Evolutionary conservation across 108 stramenopile species (phyloP).

Genomic region (Bacterosira constricta): DNA sequence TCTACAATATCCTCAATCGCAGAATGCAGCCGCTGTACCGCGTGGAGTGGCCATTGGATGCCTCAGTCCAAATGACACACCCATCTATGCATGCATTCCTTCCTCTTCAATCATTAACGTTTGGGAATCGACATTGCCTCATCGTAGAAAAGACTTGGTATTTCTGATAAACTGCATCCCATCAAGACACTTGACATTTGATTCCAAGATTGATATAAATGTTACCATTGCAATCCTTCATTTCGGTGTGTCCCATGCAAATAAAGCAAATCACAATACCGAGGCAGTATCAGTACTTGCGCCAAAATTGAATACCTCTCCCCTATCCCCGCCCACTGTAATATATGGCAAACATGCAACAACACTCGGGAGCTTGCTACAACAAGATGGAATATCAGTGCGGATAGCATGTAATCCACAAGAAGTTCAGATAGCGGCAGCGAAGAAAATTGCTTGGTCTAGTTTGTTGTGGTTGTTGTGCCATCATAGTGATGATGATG

Average conservation of each 20-base stretch:
- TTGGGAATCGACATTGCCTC: slow-evolving; percentile 45
- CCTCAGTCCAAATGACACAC: slow-evolving; percentile 33
- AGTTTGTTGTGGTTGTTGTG: slow-evolving; percentile 70
- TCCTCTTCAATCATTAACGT: slow-evolving; percentile 48
- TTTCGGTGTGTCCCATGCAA: slow-evolving; percentile 30
- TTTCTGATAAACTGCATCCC: slow-evolving; percentile 65
- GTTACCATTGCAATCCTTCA: slow-evolving; percentile 31
- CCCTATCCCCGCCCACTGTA: slow-evolving; percentile 55
- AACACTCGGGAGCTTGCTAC: slow-evolving; percentile 33
- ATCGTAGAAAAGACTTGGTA: slow-evolving; percentile 63
- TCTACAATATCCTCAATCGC: slow-evolving; percentile 9
- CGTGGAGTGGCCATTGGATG: slow-evolving; percentile 66
- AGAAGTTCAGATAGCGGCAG: slow-evolving; percentile 37
- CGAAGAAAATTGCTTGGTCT: slow-evolving; percentile 65
- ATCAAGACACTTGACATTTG: slow-evolving; percentile 31
- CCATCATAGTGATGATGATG: slow-evolving; percentile 40
- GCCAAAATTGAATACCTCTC: slow-evolving; percentile 53
- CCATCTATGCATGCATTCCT: slow-evolving; percentile 64
- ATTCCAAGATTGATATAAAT: slow-evolving; percentile 10
- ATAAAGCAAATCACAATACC: neutral
- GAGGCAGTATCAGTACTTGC: neutral
- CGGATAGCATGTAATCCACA: slow-evolving; percentile 23
- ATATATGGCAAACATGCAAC: slow-evolving; percentile 67
- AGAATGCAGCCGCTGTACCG: slow-evolving; percentile 41
- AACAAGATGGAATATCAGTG: slow-evolving; percentile 45